phyloP scores from a whole-genome alignment of 768 basidiomycete genomes.

The Candolleomyces efflorescens region DNA sequence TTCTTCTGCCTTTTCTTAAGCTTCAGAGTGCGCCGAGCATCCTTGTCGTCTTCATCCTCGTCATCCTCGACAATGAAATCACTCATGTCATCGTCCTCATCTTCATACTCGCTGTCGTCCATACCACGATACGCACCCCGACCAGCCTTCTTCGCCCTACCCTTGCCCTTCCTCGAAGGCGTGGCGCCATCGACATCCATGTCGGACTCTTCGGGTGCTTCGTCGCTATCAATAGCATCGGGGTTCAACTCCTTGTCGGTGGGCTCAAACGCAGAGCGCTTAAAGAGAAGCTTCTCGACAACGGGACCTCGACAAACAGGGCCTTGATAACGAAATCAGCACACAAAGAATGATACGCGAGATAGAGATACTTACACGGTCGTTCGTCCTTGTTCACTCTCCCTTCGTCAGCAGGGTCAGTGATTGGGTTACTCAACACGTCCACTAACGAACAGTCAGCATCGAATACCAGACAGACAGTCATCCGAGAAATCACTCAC shows the following conservation, averaged over 20 bases:
- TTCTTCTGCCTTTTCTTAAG: conserved; percentile 26
- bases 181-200: conserved; percentile 24
- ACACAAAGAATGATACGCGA: too few species aligned
- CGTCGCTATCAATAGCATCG: conserved; percentile 17
- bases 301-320: conserved; percentile 60
- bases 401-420: conserved; percentile 30
- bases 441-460: conserved; percentile 26
- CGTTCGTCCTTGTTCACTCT: conserved; percentile 35
- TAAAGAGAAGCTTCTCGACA: conserved; percentile 44
- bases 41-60: conserved; percentile 54
- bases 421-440: conserved; percentile 36
- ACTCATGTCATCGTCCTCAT: conserved; percentile 39
- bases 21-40: conserved; percentile 33
- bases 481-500: conserved; percentile 23
- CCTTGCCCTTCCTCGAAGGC: not conserved
- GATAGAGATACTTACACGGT: conserved; percentile 37
- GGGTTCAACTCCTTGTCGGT: conserved; percentile 39
- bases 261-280: conserved; percentile 57
- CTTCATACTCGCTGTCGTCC: conserved; percentile 8
- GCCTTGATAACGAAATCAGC: conserved; percentile 26
- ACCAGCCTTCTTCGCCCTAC: not conserved
- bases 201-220: conserved; percentile 23
- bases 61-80: conserved; percentile 52
- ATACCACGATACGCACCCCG: not conserved
- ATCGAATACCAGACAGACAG: not conserved